Evolutionary conservation across 169 alveolate genomes (phyloP).

Genomic region (Eimeria acervulina): DNA sequence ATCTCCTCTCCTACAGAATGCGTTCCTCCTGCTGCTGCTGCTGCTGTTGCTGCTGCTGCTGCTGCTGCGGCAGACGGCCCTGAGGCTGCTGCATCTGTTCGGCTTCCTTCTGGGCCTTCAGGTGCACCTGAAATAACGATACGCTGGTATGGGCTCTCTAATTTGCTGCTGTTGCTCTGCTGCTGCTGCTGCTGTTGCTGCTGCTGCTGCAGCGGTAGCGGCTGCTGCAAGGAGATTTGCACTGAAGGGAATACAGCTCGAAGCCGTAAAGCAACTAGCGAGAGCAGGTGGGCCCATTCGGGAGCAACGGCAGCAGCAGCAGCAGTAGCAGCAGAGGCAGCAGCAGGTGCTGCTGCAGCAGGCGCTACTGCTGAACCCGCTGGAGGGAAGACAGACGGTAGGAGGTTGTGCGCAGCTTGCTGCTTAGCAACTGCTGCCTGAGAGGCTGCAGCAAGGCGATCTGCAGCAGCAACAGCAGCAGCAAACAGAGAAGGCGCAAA

Average conservation of each 20-base stretch:
- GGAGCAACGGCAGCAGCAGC: constrained; percentile 36
- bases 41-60: constrained; percentile 15
- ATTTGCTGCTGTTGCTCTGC: background rate
- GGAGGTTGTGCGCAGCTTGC: background rate
- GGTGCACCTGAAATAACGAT: background rate
- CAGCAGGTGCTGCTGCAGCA: background rate
- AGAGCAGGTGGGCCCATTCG: constrained; percentile 24
- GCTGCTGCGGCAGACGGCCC: constrained; percentile 27
- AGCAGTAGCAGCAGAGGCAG: constrained; percentile 7
- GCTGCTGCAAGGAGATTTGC: constrained; percentile 56
- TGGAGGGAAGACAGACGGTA: background rate
- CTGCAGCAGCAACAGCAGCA: constrained; percentile 35
- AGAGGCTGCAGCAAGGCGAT: constrained; percentile 51
- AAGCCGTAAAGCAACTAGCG: constrained; percentile 31
- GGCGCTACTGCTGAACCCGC: background rate
- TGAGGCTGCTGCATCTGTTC: background rate
- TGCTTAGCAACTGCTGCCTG: constrained; percentile 44
- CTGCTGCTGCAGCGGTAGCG: constrained; percentile 6
- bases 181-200: constrained; percentile 28
- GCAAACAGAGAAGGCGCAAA: background rate
- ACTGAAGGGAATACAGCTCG: constrained; percentile 28
- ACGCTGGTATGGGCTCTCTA: background rate
- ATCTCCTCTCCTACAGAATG: background rate
- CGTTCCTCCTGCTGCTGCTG: background rate
- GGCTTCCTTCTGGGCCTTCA: background rate